Conservation (phyloP, 108 stramenopile genomes). For the Pelagomonas calceolata region DNA sequence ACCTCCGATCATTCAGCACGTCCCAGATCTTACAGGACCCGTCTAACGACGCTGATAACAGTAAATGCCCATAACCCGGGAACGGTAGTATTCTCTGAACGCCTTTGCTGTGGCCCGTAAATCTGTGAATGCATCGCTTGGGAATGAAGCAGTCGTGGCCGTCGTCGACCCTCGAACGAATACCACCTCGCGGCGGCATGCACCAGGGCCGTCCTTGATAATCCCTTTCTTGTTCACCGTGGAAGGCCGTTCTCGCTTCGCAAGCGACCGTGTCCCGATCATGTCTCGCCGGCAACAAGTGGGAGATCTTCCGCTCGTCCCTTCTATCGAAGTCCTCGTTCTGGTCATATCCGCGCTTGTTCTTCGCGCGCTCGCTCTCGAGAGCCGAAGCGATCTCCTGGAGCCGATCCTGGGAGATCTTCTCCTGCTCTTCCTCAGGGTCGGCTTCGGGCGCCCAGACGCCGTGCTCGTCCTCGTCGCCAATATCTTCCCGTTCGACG, state of each 20-base stretch:
- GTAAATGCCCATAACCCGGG: slow-evolving; percentile 89
- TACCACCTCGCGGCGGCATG: slow-evolving; percentile 58
- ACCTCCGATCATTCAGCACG: slow-evolving; percentile 35
- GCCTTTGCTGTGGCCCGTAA: slow-evolving; percentile 84
- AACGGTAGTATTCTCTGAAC: slow-evolving; percentile 89
- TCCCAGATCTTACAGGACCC: slow-evolving; percentile 83
- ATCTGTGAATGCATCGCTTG: slow-evolving; percentile 79
- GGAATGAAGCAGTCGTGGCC: slow-evolving; percentile 86
- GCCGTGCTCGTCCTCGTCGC: not conserved
- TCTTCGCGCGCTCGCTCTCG: slow-evolving; percentile 1
- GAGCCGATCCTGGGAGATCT: not conserved
- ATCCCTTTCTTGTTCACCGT: slow-evolving; percentile 60
- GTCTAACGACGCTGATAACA: slow-evolving; percentile 89
- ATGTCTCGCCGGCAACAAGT: slow-evolving; percentile 78
- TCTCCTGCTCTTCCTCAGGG: not conserved
- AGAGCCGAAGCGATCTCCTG: not conserved
- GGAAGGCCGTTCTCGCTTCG: slow-evolving; percentile 59
- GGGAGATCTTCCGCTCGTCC: slow-evolving; percentile 83
- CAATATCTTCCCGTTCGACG: not conserved
- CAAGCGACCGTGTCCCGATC: slow-evolving; percentile 52
- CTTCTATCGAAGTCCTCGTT: slow-evolving; percentile 16
- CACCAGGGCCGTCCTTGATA: slow-evolving; percentile 92
- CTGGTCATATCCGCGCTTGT: slow-evolving; percentile 21
- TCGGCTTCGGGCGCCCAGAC: slow-evolving; percentile 2
- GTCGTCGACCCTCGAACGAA: slow-evolving; percentile 32